Percentiles rank a stretch among this genome's conserved stretches.
phyloP scores from a whole-genome alignment of 1,284 basidiomycete species.

The Trametes hirsuta region DNA sequence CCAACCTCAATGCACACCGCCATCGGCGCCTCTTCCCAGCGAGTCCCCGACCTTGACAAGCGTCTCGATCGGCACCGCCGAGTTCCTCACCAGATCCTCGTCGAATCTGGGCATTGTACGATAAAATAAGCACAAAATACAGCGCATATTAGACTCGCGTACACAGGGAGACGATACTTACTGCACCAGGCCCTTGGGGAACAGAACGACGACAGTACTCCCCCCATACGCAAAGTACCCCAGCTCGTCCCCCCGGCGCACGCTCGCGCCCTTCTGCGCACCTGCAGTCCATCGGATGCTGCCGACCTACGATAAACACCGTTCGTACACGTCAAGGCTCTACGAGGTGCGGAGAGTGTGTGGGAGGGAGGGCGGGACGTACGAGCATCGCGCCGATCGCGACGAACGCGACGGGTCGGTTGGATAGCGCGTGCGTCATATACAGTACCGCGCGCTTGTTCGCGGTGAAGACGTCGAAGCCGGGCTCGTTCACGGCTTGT shows the following conservation, averaged over 20 bases:
- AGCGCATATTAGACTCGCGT: too few relatives aligned
- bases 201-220: conserved; percentile 69
- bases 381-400: conserved; percentile 71
- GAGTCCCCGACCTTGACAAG: conserved; percentile 58
- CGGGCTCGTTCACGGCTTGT: conserved; percentile 74
- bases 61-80: conserved; percentile 67
- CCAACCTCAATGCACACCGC: too few relatives aligned
- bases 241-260: conserved; percentile 60
- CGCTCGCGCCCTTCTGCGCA: conserved; percentile 34
- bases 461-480: conserved; percentile 75
- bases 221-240: conserved; percentile 74
- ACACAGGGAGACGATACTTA: conserved; percentile 31
- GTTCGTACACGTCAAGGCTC: not conserved
- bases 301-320: conserved; percentile 19
- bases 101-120: conserved; percentile 50
- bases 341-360: not conserved
- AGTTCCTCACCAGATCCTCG: conserved; percentile 65
- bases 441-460: conserved; percentile 68
- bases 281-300: conserved; percentile 34
- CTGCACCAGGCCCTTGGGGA: conserved; percentile 60
- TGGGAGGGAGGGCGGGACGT: conserved; percentile 15
- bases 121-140: not conserved
- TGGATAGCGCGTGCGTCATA: conserved; percentile 49
- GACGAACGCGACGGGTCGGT: conserved; percentile 56
- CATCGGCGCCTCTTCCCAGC: conserved; percentile 4